Conservation (phyloP, 169 alveolate species). For the Eimeria brunetti region DNA sequence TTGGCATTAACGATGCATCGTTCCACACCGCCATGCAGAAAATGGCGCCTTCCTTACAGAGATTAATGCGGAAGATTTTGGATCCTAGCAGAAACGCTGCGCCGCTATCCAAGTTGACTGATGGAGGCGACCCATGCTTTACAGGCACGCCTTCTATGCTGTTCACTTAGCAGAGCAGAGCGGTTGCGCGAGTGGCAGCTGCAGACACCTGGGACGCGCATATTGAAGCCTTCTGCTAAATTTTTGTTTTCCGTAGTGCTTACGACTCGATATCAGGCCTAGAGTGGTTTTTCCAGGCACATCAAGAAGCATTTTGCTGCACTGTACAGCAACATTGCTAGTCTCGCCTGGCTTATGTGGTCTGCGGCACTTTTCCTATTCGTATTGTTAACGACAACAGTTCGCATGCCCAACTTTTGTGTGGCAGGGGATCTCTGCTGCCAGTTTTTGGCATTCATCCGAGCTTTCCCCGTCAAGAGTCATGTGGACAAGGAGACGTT, state of each 20-base stretch:
- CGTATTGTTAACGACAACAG: not conserved
- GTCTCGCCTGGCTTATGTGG: not conserved
- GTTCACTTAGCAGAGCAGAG: not conserved
- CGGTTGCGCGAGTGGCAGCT: not conserved
- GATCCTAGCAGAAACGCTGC: not conserved
- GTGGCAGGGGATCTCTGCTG: conserved; percentile 57
- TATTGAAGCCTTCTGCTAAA: not conserved
- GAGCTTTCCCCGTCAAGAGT: conserved; percentile 42
- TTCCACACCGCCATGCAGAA: conserved; percentile 17
- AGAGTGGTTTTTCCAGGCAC: not conserved
- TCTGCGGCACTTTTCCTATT: not conserved
- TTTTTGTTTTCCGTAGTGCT: not conserved
- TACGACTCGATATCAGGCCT: not conserved
- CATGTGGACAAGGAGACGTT: conserved; percentile 66
- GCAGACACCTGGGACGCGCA: not conserved
- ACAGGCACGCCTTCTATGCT: conserved; percentile 31
- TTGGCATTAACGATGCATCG: conserved; percentile 21
- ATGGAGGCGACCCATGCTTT: conserved; percentile 46
- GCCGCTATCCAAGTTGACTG: conserved; percentile 9
- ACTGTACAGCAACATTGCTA: not conserved
- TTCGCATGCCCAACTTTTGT: not conserved
- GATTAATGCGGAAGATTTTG: conserved; percentile 34
- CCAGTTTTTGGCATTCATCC: conserved; percentile 27
- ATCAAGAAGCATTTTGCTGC: not conserved
- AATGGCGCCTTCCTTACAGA: not conserved